Evolutionary conservation across 208 protist species (phyloP), one percentile per base, ranked within the genome.

Genomic region (Trypanosoma boissoni): DNA sequence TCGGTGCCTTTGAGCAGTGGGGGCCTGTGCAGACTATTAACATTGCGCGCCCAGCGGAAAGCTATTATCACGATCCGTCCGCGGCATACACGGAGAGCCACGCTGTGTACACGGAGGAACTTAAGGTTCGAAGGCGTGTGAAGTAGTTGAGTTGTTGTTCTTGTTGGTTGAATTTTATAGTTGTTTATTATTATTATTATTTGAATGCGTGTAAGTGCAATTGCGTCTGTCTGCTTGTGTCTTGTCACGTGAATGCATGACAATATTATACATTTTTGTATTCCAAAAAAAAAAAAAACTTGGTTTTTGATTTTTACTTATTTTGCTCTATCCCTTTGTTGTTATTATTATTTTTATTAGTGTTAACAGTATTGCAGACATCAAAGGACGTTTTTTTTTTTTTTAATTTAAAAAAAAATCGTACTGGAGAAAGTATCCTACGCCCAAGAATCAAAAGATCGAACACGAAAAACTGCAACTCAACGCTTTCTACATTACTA

Each of bases 51-150:
- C 26, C 74, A 20, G 78, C 88, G 0, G 88, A 95, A 28, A 91
- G 79, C 37, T 95, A 80, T 55, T 95, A 71, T 58, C 78, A 89
- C 60, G 85, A 89, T 39, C 84, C 84, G 6, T 80, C 71, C 7
- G 82, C 87, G 26, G 68, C 73, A 24, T 95, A 92, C 76, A 91
- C 83, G 6, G 88, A 95, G 64, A 61, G 85, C 14, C 83, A 92
- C 54, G 80, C 83, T 0, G 77, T 95, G 32, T 94, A 88, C 54
- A 94, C 88, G 27, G 83, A 90, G 75, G 77, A 89, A 42, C 45
- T 90, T 31, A 91, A 87, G 60, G 27, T 89, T 24, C 78, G 68
- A 27, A 44, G 73, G 16, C 48, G 64, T 23, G 58, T 62, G 24
- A 39, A 27, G 55, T 58, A 72, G 26, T 2, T 1, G 6, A 24